These are phyloP conservation scores for Hexamita inflata DNA, from an alignment of 208 protist genomes.

Conservation along the genomic window DNA sequence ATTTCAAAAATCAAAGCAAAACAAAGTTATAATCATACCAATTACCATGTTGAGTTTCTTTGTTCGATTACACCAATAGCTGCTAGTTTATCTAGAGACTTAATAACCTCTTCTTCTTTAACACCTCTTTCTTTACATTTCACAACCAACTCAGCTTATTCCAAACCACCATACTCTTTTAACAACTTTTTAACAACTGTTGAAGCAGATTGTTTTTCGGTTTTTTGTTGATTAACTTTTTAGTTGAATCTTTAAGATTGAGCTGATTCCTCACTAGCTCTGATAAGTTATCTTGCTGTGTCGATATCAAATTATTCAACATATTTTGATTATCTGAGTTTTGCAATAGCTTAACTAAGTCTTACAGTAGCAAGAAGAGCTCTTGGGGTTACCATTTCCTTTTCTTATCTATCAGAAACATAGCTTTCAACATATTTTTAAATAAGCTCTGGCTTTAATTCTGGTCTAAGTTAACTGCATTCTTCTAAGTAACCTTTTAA, in stretches of 20 bases:
- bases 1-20: too few species aligned
- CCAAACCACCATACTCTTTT: not conserved
- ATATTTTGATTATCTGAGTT: not conserved
- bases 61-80: too few species aligned
- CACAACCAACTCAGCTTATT: too few species aligned
- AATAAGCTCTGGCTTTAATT: not conserved
- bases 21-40: too few species aligned
- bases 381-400: slow-evolving; percentile 11
- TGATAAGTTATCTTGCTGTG: not conserved
- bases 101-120: too few species aligned
- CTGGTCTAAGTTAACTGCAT: not conserved
- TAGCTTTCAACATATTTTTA: slow-evolving; percentile 5
- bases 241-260: not conserved
- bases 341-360: slow-evolving; percentile 15
- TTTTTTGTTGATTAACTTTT: not conserved
- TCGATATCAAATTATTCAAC: not conserved
- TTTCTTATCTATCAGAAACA: slow-evolving; percentile 3
- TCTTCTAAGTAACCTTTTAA: slow-evolving; percentile 10
- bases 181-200: not conserved
- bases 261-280: not conserved
- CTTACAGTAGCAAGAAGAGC: not conserved
- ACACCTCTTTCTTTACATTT: too few species aligned
- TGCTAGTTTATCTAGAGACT: too few species aligned
- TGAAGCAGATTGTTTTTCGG: not conserved
- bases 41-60: too few species aligned